phyloP scores from a whole-genome alignment of 495 filamentous ascomycete genomes.

The Penicillium goetzii region DNA sequence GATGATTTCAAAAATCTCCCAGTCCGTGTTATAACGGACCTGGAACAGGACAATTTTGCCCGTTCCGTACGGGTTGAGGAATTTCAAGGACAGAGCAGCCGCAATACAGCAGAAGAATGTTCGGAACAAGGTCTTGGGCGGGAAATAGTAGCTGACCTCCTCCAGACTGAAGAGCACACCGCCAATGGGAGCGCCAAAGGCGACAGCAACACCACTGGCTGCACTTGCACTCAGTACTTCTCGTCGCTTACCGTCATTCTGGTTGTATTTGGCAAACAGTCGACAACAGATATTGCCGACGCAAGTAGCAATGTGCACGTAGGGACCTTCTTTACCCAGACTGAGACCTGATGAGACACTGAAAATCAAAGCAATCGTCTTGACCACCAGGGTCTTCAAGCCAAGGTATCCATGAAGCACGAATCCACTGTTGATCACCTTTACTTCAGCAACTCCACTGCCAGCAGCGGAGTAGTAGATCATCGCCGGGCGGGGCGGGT shows the following conservation, averaged over 20 bases:
- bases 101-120: conserved; percentile 99
- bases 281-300: conserved; percentile 95
- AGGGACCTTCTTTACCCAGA: conserved; percentile 95
- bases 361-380: conserved; percentile 80
- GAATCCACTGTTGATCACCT: conserved; percentile 96
- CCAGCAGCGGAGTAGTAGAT: conserved; percentile 95
- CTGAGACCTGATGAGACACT: conserved; percentile 92
- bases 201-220: conserved; percentile 90
- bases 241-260: conserved; percentile 87
- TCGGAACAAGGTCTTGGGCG: conserved; percentile 95
- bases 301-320: conserved; percentile 95
- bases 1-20: conserved; percentile 89
- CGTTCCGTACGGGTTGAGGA: conserved; percentile 94
- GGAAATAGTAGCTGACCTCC: conserved; percentile 97
- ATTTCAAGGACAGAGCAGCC: conserved; percentile 87
- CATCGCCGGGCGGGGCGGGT: conserved; percentile 64
- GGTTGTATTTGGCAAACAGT: conserved; percentile 88
- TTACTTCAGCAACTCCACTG: conserved; percentile 95
- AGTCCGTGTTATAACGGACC: conserved; percentile 89
- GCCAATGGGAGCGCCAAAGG: conserved; percentile 91
- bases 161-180: conserved; percentile 94
- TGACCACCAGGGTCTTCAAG: conserved; percentile 83
- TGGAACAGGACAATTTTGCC: conserved; percentile 96
- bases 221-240: conserved; percentile 93
- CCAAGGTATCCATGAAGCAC: conserved; percentile 96